Percentiles rank a stretch among this genome's conserved stretches.
Conservation (phyloP, 805 yeast species). For the Sungouiella blattae region DNA sequence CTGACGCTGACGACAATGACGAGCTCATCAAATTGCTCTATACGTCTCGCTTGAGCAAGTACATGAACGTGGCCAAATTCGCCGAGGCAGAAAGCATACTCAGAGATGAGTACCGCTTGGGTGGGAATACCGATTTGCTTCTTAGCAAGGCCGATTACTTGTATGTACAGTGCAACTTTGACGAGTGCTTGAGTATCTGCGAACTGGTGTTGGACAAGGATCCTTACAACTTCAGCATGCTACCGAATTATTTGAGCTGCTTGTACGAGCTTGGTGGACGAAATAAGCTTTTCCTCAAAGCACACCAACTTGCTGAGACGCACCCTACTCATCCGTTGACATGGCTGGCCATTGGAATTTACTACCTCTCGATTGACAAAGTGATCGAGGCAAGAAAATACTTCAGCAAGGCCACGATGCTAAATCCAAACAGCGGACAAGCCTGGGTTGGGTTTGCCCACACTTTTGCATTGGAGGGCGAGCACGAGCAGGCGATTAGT, state of each 20-base stretch:
- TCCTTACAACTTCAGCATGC: slow-evolving; percentile 62
- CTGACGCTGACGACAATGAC: slow-evolving; percentile 72
- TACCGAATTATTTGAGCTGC: slow-evolving; percentile 81
- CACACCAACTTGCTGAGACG: slow-evolving; percentile 82
- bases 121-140: slow-evolving; percentile 66
- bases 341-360: slow-evolving; percentile 91
- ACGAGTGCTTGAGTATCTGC: slow-evolving; percentile 71
- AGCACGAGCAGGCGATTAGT: slow-evolving; percentile 96
- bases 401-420: slow-evolving; percentile 83
- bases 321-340: slow-evolving; percentile 80
- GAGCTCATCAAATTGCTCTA: slow-evolving; percentile 78
- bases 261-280: slow-evolving; percentile 80
- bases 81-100: slow-evolving; percentile 65
- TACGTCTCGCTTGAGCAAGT: slow-evolving; percentile 71
- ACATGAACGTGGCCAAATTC: slow-evolving; percentile 53
- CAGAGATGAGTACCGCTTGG: slow-evolving; percentile 67
- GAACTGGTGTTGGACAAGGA: slow-evolving; percentile 59
- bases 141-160: slow-evolving; percentile 65
- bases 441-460: slow-evolving; percentile 99
- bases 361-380: slow-evolving; percentile 72
- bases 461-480: slow-evolving; percentile 97
- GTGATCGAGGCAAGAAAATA: slow-evolving; percentile 80
- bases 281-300: slow-evolving; percentile 71
- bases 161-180: slow-evolving; percentile 74
- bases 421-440: slow-evolving; percentile 86